Evolutionary conservation across 306 rosid species (phyloP).

Genomic region (Cucumis hystrix): DNA sequence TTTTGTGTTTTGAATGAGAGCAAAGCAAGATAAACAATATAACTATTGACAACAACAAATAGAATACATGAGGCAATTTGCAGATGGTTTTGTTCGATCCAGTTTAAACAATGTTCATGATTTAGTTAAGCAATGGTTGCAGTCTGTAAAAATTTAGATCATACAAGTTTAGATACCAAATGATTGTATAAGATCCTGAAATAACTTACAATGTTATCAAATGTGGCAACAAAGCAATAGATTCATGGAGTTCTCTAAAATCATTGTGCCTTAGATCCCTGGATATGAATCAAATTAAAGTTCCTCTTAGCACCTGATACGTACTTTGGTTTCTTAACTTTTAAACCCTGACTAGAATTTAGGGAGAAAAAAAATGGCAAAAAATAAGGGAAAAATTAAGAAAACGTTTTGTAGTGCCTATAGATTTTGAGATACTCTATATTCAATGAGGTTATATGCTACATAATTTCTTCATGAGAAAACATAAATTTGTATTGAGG

Average conservation of each 20-base stretch:
- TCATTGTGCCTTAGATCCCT: constrained; percentile 77
- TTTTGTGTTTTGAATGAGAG: too few species aligned
- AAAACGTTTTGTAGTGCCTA: background rate
- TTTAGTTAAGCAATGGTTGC: background rate
- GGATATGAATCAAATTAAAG: constrained; percentile 9
- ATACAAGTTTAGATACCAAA: background rate
- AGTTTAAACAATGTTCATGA: background rate
- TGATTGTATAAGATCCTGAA: background rate
- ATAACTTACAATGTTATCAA: constrained; percentile 49
- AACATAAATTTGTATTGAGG: background rate
- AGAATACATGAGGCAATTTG: too few species aligned
- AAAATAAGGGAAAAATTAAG: background rate
- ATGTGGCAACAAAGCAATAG: constrained; percentile 34
- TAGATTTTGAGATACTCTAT: background rate
- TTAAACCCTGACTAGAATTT: background rate
- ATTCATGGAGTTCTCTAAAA: constrained; percentile 34
- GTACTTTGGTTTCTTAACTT: background rate
- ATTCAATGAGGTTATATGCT: background rate
- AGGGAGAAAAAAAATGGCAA: background rate
- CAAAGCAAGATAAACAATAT: too few species aligned
- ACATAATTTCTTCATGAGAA: background rate
- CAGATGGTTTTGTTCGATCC: too few species aligned
- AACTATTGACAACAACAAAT: too few species aligned
- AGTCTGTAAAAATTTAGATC: background rate
- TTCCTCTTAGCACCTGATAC: background rate